Evolutionary conservation across 2,329 filamentous ascomycete species (phyloP), one percentile per base, ranked within the genome.

Genomic region (Cercospora zeina): DNA sequence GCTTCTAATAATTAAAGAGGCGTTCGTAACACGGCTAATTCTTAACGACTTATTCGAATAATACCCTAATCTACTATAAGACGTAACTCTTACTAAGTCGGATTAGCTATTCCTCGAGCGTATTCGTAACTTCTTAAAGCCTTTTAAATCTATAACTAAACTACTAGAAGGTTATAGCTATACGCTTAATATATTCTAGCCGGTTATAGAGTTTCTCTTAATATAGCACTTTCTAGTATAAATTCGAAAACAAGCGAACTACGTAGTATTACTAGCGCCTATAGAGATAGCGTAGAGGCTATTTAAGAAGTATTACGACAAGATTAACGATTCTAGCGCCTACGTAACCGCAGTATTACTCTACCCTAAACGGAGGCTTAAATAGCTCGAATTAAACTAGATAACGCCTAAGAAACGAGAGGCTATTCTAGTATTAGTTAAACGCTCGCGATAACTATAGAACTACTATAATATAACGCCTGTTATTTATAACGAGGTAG

Each of bases 1-100:
- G 50, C 24, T 54, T 4, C 31, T 54, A 30, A 54, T 54, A 19
- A 54, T 54, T 30, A 16, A 30, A 54, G 50, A 54, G 50, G 50
- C 50, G n/a, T n/a, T n/a, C n/a, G n/a, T 14, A 42, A 42, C 8
- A 8, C 13, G 37, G 37, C 37, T 27, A 27, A 27, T 27, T 27
- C 3, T 27, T 6, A 6, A 27, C 3, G 24, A 27, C 3, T 27
- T 27, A 27, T 27, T 27, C 24, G 3, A 27, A 27, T 3, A 27
- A 27, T 27, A 27, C 24, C 6, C 24, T 27, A 27, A 27, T 27
- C 3, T 6, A 6, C 24, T 27, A 27, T 3, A 27, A 27, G 24
- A 6, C 24, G 24, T 27, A 3, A 27, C 6, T 27, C 24, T 27
- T 3, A 27, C 24, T 27, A 27, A 27, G 3, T 27, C 24, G 3